Evolutionary conservation across 345 rosid species (phyloP), one percentile per base, ranked within the genome.

Genomic region (Camelina laxa): DNA sequence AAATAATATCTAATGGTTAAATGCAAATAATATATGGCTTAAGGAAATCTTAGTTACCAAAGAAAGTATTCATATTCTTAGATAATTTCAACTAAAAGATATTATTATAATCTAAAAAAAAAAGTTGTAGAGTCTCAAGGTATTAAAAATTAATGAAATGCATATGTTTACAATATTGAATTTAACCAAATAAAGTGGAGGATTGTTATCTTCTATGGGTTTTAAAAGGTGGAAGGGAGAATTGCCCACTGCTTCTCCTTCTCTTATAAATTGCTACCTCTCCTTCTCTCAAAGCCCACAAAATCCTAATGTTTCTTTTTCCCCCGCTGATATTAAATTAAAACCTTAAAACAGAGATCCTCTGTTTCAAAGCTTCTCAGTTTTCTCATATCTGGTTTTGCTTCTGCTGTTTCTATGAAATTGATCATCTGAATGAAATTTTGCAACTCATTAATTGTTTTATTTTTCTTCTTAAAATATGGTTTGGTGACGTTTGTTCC

Each of bases 361-460:
- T 70, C 75, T 70, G 66, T 60, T 60, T 49, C 60, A 60, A 36
- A 60, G 39, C 50, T 48, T 70, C 21, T 24, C 59, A 24, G 10
- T 11, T 57, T 57, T 57, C 20, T 57, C 22, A 33, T 31, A 8
- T 31, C 7, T 31, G 7, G 22, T 9, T 57, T 59, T 42, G 39
- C 56, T 27, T 65, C 31, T 48, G 33, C 31, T 24, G 35, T 50
- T 16, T 38, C 30, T 60, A 48, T 30, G n/a, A 69, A 24, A 22
- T n/a, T 50, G 30, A 19, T 44, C 11, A 13, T 39, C 49, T 39
- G 13, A 20, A 39, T 15, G 19, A 50, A 7, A 6, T 38, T 67
- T 3, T 41, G 41, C 3, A n/a, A 42, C 19, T 56, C 48, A 22
- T 30, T 30, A 20, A 56, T 41, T 56, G 38, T 1, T 61, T 67